Evolutionary conservation across 2,329 filamentous ascomycete genomes (phyloP).

Genomic region (Curvularia verruculosa): DNA sequence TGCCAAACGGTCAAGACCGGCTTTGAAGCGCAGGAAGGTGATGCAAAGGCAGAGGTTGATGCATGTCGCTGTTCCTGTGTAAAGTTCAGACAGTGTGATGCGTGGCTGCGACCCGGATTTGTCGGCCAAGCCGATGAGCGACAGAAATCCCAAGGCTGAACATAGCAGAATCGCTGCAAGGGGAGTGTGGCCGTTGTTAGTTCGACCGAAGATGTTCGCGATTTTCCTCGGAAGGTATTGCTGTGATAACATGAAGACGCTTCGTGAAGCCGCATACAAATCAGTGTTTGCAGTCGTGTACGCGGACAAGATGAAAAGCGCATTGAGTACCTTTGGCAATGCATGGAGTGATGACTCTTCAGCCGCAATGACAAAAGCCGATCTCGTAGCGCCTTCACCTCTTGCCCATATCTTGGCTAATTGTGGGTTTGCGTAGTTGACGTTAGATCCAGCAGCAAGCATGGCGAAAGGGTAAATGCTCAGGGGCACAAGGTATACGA

Average conservation of each 20-base stretch:
- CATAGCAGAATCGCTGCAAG: conserved; percentile 38
- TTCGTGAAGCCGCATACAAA: conserved; percentile 39
- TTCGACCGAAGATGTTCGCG: conserved; percentile 32
- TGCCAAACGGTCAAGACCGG: conserved; percentile 24
- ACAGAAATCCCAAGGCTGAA: conserved; percentile 35
- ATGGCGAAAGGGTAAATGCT: conserved; percentile 34
- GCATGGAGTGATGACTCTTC: conserved; percentile 28
- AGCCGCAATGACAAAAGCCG: conserved; percentile 38
- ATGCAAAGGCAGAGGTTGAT: conserved; percentile 39
- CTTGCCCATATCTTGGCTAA: conserved; percentile 30
- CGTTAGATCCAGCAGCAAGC: conserved; percentile 37
- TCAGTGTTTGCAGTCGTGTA: conserved; percentile 42
- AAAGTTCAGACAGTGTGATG: conserved; percentile 35
- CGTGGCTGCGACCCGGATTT: conserved; percentile 34
- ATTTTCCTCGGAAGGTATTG: conserved; percentile 26
- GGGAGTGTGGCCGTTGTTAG: conserved; percentile 41
- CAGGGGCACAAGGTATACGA: conserved; percentile 41
- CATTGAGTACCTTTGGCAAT: conserved; percentile 32
- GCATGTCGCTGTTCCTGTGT: conserved; percentile 34
- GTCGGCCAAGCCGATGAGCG: conserved; percentile 33
- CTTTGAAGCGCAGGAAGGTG: conserved; percentile 40
- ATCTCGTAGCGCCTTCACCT: conserved; percentile 12
- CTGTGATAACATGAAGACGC: conserved; percentile 38
- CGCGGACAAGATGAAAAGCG: conserved; percentile 41
- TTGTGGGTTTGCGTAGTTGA: conserved; percentile 37